Percentiles rank a stretch among this genome's conserved stretches.
These are phyloP conservation scores for Colletotrichum sp. DNA, from an alignment of 2,329 filamentous ascomycete genomes.

Conservation along the genomic window DNA sequence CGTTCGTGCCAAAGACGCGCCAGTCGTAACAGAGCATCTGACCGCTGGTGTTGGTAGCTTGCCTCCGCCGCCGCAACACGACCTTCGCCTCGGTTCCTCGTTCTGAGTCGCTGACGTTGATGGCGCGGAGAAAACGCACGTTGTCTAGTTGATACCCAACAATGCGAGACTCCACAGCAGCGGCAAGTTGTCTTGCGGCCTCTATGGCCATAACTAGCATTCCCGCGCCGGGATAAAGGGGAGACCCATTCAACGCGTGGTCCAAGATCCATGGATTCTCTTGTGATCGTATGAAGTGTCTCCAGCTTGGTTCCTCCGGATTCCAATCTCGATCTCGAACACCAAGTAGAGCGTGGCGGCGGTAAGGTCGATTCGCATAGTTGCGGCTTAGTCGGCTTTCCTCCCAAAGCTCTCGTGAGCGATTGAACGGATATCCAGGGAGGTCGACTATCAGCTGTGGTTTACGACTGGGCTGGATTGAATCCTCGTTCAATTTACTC, in stretches of 20 bases:
- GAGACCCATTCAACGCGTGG: constrained; percentile 49
- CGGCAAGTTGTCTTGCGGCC: constrained; percentile 41
- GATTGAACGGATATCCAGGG: constrained; percentile 61
- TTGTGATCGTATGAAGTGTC: constrained; percentile 49
- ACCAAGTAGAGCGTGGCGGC: constrained; percentile 57
- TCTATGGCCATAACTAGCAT: constrained; percentile 56
- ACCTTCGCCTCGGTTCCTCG: constrained; percentile 2
- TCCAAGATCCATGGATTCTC: constrained; percentile 59
- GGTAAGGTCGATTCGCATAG: constrained; percentile 46
- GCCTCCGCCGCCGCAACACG: constrained; percentile 7
- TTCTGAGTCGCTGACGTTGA: background rate
- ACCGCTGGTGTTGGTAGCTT: background rate
- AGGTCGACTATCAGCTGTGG: constrained; percentile 42
- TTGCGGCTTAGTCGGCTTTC: constrained; percentile 51
- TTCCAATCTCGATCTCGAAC: constrained; percentile 46
- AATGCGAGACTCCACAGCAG: background rate
- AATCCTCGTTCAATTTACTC: background rate
- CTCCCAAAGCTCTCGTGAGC: constrained; percentile 56
- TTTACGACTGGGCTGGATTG: background rate
- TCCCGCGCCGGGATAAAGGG: constrained; percentile 56
- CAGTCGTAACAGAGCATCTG: constrained; percentile 1
- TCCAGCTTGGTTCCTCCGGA: constrained; percentile 50
- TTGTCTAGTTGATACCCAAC: background rate
- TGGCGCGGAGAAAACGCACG: background rate
- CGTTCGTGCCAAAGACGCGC: background rate